Percentiles rank a stretch among this genome's conserved stretches.
Conservation (phyloP, 495 filamentous ascomycete genomes). For the Letharia columbiana region DNA sequence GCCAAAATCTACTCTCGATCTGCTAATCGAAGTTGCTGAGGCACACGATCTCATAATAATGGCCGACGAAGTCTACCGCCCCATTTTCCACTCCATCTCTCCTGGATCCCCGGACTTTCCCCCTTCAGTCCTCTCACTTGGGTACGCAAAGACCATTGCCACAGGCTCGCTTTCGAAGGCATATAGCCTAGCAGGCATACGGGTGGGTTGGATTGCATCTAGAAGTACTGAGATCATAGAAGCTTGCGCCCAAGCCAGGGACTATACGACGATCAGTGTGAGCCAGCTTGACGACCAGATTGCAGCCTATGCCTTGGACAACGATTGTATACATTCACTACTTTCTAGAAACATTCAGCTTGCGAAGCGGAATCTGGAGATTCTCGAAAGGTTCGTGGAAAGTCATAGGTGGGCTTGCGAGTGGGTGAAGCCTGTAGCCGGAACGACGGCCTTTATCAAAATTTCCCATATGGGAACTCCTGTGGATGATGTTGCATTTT, state of each 20-base stretch:
- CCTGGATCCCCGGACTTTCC: conserved; percentile 51
- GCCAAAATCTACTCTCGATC: conserved; percentile 47
- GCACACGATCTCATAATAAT: conserved; percentile 57
- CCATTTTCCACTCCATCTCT: conserved; percentile 71
- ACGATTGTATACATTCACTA: conserved; percentile 55
- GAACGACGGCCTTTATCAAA: conserved; percentile 73
- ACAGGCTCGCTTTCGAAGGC: conserved; percentile 84
- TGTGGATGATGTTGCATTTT: conserved; percentile 66
- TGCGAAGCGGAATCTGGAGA: conserved; percentile 58
- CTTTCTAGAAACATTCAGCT: conserved; percentile 61
- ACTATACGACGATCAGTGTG: conserved; percentile 84
- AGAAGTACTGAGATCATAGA: conserved; percentile 55
- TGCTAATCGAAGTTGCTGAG: conserved; percentile 57
- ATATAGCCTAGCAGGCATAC: conserved; percentile 74
- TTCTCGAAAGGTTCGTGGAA: conserved; percentile 61
- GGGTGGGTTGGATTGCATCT: conserved; percentile 76
- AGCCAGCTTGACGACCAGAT: conserved; percentile 74
- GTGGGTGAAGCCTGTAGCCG: conserved; percentile 72
- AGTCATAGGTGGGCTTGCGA: conserved; percentile 53
- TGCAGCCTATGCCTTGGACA: conserved; percentile 62
- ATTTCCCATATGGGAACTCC: conserved; percentile 56
- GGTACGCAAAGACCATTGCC: conserved; percentile 59
- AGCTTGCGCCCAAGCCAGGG: conserved; percentile 53
- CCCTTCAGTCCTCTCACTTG: conserved; percentile 60
- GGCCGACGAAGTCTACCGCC: conserved; percentile 80